These are phyloP conservation scores for Xylaria intraflava DNA, from an alignment of 495 filamentous ascomycete genomes.

Conservation along the genomic window DNA sequence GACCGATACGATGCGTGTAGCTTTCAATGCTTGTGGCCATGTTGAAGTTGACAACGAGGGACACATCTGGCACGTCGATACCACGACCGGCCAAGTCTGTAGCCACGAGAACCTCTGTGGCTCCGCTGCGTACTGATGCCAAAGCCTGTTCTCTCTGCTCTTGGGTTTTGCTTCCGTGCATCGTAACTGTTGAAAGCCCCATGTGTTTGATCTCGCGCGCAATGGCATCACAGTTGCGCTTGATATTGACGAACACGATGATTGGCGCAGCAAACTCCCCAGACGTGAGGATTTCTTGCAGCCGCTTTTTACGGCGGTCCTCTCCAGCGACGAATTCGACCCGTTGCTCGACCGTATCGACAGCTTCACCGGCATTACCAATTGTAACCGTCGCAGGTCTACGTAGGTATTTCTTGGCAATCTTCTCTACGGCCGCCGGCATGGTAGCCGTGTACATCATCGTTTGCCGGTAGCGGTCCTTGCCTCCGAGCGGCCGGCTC, in stretches of 20 bases:
- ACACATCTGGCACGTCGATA: slow-evolving; percentile 96
- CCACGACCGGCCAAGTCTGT: slow-evolving; percentile 94
- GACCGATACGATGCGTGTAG: slow-evolving; percentile 96
- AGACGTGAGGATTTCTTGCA: slow-evolving; percentile 81
- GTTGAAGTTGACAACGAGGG: slow-evolving; percentile 96
- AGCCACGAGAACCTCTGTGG: slow-evolving; percentile 85
- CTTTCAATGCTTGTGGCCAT: slow-evolving; percentile 92
- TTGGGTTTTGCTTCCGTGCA: slow-evolving; percentile 94
- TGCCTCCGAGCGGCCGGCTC: slow-evolving; percentile 73
- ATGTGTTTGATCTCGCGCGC: slow-evolving; percentile 92
- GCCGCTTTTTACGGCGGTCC: slow-evolving; percentile 95
- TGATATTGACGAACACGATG: slow-evolving; percentile 99
- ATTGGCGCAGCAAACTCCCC: slow-evolving; percentile 86
- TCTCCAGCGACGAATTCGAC: slow-evolving; percentile 89
- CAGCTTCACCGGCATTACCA: slow-evolving; percentile 91
- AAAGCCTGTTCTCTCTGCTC: slow-evolving; percentile 95
- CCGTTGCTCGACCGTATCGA: slow-evolving; percentile 96
- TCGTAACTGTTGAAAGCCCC: slow-evolving; percentile 83
- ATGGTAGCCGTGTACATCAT: slow-evolving; percentile 99
- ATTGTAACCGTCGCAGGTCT: slow-evolving; percentile 93
- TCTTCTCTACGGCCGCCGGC: slow-evolving; percentile 88
- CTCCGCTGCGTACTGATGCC: slow-evolving; percentile 71
- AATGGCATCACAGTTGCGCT: slow-evolving; percentile 95
- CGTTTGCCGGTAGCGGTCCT: slow-evolving; percentile 89
- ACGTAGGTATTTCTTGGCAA: slow-evolving; percentile 91